Percentiles rank a stretch among this genome's conserved stretches.
Conservation (phyloP, 2,329 filamentous ascomycete genomes). For the Botryotinia globosa region DNA sequence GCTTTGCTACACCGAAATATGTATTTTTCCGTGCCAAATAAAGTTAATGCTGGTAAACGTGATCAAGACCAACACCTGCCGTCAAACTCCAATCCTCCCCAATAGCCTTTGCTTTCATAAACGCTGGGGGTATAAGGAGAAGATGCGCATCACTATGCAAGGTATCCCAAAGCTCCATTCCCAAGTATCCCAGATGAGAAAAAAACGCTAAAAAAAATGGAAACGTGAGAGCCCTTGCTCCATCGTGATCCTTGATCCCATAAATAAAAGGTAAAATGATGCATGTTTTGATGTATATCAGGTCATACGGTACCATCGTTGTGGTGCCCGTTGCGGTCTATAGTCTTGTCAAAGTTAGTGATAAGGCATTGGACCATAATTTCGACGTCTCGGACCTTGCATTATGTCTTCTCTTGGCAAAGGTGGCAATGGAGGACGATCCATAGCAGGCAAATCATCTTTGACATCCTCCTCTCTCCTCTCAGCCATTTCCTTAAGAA, state of each 20-base stretch:
- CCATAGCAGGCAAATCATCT: constrained; percentile 44
- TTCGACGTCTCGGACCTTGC: constrained; percentile 26
- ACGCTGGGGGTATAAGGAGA: constrained; percentile 18
- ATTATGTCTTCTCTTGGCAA: constrained; percentile 20
- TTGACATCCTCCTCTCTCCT: constrained; percentile 44
- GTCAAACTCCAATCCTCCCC: background rate
- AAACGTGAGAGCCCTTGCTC: constrained; percentile 4
- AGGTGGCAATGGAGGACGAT: constrained; percentile 14
- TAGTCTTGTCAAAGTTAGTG: constrained; percentile 17
- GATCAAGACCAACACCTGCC: background rate
- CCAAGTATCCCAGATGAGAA: background rate
- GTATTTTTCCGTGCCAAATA: constrained; percentile 25
- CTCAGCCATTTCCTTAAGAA: constrained; percentile 48
- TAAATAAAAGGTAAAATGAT: background rate
- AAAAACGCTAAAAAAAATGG: background rate
- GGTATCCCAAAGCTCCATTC: constrained; percentile 14
- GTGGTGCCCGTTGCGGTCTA: background rate
- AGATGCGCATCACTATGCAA: constrained; percentile 10
- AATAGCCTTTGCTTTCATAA: constrained; percentile 9
- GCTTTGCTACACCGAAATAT: constrained; percentile 23
- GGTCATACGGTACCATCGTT: background rate
- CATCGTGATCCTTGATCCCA: background rate
- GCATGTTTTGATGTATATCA: background rate
- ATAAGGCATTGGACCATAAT: constrained; percentile 19
- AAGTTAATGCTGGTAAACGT: background rate